A percentile compares a stretch with the other conserved stretches of the same genome.
Conservation (phyloP, 2,329 filamentous ascomycete species). For the Dothiorella sarmentorum region DNA sequence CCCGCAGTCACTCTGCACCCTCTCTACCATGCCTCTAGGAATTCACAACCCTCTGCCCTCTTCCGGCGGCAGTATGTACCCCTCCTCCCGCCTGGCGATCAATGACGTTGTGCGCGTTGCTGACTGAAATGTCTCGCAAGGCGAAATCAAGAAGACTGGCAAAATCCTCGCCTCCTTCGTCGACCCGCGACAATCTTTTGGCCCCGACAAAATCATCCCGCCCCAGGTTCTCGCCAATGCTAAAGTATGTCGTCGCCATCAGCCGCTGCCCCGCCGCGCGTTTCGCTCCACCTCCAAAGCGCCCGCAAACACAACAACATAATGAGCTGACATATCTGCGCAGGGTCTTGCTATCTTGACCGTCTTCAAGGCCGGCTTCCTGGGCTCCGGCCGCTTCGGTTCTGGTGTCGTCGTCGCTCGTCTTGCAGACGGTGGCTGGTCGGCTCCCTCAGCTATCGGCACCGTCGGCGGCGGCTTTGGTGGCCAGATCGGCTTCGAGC, state of each 20-base stretch:
- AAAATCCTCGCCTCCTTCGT: constrained; percentile 95
- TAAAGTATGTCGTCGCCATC: constrained; percentile 58
- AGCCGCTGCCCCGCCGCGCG: not conserved
- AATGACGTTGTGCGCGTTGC: constrained; percentile 30
- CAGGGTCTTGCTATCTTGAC: constrained; percentile 80
- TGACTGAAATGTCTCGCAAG: constrained; percentile 49
- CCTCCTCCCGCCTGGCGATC: constrained; percentile 12
- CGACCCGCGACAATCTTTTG: constrained; percentile 88
- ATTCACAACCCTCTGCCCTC: constrained; percentile 55
- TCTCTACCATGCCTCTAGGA: constrained; percentile 30
- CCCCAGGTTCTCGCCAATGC: constrained; percentile 84
- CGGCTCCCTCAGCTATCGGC: constrained; percentile 75
- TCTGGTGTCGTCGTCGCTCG: constrained; percentile 79
- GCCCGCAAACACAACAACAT: not conserved
- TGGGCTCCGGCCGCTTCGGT: constrained; percentile 77
- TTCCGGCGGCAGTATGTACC: constrained; percentile 49
- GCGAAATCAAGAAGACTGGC: constrained; percentile 95
- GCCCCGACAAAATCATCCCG: constrained; percentile 95
- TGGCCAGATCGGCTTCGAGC: constrained; percentile 81
- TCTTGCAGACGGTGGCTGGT: constrained; percentile 74
- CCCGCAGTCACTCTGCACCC: constrained; percentile 2
- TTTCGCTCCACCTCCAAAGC: constrained; percentile 9
- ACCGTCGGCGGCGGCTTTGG: constrained; percentile 79
- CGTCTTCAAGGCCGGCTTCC: constrained; percentile 81
- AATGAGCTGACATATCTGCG: constrained; percentile 14